Percentiles rank a stretch among this genome's conserved stretches.
These are phyloP conservation scores for Pseudogymnoascus sp. DNA, from an alignment of 2,329 filamentous ascomycete species.

Conservation along the genomic window DNA sequence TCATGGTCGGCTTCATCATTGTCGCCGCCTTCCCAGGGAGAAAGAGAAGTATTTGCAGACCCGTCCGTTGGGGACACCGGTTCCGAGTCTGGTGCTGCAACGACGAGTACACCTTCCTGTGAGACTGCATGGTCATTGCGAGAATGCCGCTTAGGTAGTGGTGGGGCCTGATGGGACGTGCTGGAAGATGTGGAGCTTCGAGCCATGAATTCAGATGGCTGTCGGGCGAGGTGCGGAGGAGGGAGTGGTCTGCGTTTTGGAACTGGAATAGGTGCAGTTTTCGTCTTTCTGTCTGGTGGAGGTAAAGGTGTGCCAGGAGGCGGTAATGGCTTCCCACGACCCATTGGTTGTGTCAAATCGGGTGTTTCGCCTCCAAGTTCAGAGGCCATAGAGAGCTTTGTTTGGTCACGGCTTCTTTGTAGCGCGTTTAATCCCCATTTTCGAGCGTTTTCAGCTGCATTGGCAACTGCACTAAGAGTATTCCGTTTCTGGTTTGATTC, in stretches of 20 bases:
- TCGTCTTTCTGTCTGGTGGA: constrained; percentile 52
- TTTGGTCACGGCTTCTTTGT: constrained; percentile 37
- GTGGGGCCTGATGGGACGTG: constrained; percentile 27
- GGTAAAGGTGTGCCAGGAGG: constrained; percentile 75
- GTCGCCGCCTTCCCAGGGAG: neutral
- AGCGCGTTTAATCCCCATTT: constrained; percentile 53
- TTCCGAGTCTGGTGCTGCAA: constrained; percentile 55
- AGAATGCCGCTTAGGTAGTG: constrained; percentile 39
- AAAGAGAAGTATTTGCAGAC: neutral
- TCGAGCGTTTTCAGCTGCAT: constrained; percentile 45
- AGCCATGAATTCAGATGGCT: constrained; percentile 12
- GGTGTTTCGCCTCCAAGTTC: constrained; percentile 12
- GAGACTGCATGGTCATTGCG: constrained; percentile 27
- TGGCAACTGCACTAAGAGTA: constrained; percentile 46
- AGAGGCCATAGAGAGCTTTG: constrained; percentile 26
- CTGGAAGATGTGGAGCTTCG: neutral
- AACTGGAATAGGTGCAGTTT: constrained; percentile 47
- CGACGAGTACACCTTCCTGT: constrained; percentile 42
- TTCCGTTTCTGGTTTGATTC: constrained; percentile 39
- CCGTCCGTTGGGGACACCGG: constrained; percentile 39
- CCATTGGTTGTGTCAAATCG: constrained; percentile 56
- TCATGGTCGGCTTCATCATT: neutral
- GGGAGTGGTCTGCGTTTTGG: constrained; percentile 58
- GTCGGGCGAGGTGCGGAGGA: constrained; percentile 31
- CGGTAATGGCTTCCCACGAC: constrained; percentile 71